phyloP scores from a whole-genome alignment of 495 filamentous ascomycete genomes.

The Podospora didyma region DNA sequence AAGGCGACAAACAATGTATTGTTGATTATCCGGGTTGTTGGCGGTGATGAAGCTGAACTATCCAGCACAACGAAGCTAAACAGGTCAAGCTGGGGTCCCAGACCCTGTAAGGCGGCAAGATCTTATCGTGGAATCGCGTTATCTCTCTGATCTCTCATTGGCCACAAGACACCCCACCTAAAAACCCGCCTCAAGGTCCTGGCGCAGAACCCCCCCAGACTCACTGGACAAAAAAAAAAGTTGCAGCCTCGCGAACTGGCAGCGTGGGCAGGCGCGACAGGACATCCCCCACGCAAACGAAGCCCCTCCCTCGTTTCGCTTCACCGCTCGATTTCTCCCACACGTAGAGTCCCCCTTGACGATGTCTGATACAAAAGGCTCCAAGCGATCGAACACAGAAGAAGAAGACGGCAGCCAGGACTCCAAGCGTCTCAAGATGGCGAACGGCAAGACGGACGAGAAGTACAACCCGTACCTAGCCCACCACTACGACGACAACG shows the following conservation, averaged over 20 bases:
- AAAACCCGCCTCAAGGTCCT: no score
- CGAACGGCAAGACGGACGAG: conserved; percentile 31
- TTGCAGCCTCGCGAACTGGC: neutral
- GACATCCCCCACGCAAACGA: neutral
- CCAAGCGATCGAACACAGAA: conserved; percentile 30
- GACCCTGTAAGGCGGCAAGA: no score
- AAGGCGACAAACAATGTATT: no score
- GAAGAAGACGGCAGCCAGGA: conserved; percentile 25
- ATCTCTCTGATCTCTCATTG: conserved; percentile 3
- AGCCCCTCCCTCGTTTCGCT: neutral
- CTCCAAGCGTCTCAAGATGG: conserved; percentile 31
- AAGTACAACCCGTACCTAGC: conserved; percentile 81
- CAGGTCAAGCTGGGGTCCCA: no score
- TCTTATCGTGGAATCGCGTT: neutral
- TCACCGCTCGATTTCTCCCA: neutral
- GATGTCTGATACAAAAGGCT: conserved; percentile 17
- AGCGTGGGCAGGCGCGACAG: neutral
- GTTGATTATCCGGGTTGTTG: no score
- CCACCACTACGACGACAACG: conserved; percentile 66
- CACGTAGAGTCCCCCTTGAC: neutral
- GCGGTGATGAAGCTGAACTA: no score
- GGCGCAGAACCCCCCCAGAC: neutral
- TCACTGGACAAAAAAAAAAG: neutral
- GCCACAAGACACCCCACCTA: neutral
- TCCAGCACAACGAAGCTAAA: no score